A percentile compares a stretch with the other conserved stretches of the same genome.
Conservation (phyloP, 345 rosid species). For the Mangifera indica region DNA sequence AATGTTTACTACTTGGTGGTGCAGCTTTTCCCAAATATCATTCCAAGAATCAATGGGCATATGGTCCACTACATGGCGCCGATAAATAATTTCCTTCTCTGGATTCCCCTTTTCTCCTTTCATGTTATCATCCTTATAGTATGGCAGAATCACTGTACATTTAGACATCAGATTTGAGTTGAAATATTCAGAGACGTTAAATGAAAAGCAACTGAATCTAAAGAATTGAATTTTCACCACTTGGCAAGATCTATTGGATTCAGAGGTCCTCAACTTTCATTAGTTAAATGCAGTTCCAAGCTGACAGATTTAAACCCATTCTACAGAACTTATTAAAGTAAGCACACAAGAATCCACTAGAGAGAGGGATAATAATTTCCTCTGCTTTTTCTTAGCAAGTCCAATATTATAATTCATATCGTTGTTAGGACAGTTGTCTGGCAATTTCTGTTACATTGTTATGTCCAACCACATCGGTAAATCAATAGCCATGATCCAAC, state of each 20-base stretch:
- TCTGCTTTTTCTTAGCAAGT: background rate
- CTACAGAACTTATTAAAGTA: background rate
- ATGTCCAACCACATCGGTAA: background rate
- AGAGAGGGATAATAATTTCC: background rate
- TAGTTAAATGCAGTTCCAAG: background rate
- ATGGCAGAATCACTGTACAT: constrained; percentile 76
- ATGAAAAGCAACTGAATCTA: background rate
- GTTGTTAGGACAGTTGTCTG: background rate
- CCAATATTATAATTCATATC: background rate
- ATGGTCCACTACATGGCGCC: constrained; percentile 81
- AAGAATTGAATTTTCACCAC: background rate
- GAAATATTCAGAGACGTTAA: background rate
- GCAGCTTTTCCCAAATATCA: constrained; percentile 91
- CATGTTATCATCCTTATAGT: constrained; percentile 61
- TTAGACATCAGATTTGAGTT: constrained; percentile 11
- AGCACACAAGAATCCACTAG: background rate
- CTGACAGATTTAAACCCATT: background rate
- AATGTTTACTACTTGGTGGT: constrained; percentile 80
- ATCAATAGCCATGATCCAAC: background rate
- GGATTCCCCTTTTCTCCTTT: constrained; percentile 40
- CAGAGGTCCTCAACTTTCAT: background rate
- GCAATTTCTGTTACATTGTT: background rate
- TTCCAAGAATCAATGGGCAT: constrained; percentile 98
- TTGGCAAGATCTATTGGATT: background rate
- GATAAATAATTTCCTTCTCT: constrained; percentile 60